Evolutionary conservation across 192 early-diverging fungal genomes (phyloP).

Genomic region (Backusella psychrophila): DNA sequence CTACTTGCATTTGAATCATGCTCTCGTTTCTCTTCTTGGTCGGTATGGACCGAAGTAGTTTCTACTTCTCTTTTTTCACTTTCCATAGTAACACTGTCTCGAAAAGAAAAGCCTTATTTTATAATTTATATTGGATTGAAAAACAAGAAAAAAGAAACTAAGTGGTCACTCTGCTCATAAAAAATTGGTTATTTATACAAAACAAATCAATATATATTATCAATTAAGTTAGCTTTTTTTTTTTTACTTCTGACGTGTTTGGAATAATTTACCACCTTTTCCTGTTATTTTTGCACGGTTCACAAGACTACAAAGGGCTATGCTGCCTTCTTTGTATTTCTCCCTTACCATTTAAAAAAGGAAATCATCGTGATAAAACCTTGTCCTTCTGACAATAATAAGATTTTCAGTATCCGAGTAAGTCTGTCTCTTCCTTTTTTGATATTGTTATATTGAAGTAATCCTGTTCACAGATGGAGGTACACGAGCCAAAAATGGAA

Average conservation of each 20-base stretch:
- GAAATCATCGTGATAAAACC: neutral
- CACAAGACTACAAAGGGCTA: neutral
- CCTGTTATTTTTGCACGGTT: neutral
- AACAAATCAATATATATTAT: neutral
- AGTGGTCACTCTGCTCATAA: neutral
- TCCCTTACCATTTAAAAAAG: neutral
- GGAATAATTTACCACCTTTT: neutral
- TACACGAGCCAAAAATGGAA: neutral
- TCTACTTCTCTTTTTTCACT: conserved; percentile 6
- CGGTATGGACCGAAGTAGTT: neutral
- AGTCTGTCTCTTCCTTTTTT: neutral
- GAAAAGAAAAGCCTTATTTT: neutral
- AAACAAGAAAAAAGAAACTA: neutral
- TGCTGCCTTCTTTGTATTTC: neutral
- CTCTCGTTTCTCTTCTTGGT: neutral
- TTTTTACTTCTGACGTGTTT: neutral
- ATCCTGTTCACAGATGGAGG: neutral
- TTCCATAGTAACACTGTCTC: neutral
- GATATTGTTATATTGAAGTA: neutral
- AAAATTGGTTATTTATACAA: neutral
- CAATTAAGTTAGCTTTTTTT: conserved; percentile 1
- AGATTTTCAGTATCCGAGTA: neutral
- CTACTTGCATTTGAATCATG: neutral
- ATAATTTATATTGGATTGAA: neutral
- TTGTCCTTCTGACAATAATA: neutral